phyloP scores from a whole-genome alignment of 495 filamentous ascomycete species.

The Sordaria brevicollis region DNA sequence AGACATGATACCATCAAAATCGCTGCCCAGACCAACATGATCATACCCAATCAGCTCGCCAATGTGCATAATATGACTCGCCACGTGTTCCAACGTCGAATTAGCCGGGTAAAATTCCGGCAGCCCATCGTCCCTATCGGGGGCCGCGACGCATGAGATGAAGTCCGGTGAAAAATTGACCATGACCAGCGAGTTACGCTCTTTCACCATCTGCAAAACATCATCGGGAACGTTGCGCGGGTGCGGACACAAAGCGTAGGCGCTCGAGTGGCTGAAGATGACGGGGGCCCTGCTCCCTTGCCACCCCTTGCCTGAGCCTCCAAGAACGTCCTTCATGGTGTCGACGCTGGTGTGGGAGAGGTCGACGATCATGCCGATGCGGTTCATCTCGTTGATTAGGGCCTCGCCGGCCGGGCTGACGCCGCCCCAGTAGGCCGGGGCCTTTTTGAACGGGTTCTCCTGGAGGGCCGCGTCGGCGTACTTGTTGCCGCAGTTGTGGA shows the following conservation, averaged over 20 bases:
- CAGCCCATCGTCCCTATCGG: constrained; percentile 47
- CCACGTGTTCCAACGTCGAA: constrained; percentile 71
- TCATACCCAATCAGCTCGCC: constrained; percentile 60
- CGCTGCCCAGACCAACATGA: constrained; percentile 63
- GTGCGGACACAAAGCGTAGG: constrained; percentile 55
- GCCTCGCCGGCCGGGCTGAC: constrained; percentile 57
- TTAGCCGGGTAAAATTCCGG: constrained; percentile 50
- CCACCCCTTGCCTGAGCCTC: constrained; percentile 31
- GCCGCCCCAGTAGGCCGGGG: constrained; percentile 48
- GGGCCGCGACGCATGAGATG: constrained; percentile 49
- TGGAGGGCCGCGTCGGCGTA: constrained; percentile 76
- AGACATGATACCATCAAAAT: constrained; percentile 57
- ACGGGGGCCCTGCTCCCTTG: constrained; percentile 52
- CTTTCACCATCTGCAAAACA: constrained; percentile 52
- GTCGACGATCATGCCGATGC: constrained; percentile 71
- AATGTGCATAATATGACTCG: constrained; percentile 61
- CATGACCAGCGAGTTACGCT: constrained; percentile 57
- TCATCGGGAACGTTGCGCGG: constrained; percentile 66
- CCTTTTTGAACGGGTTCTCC: constrained; percentile 32
- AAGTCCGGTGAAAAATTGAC: constrained; percentile 75
- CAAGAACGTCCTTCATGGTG: constrained; percentile 60
- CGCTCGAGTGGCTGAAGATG: constrained; percentile 65
- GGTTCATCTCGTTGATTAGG: constrained; percentile 69
- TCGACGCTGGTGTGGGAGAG: constrained; percentile 56
- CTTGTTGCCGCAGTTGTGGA: constrained; percentile 86